Percentiles rank a stretch among this genome's conserved stretches.
Conservation (phyloP, 169 alveolate genomes). For the Eimeria sp. region DNA sequence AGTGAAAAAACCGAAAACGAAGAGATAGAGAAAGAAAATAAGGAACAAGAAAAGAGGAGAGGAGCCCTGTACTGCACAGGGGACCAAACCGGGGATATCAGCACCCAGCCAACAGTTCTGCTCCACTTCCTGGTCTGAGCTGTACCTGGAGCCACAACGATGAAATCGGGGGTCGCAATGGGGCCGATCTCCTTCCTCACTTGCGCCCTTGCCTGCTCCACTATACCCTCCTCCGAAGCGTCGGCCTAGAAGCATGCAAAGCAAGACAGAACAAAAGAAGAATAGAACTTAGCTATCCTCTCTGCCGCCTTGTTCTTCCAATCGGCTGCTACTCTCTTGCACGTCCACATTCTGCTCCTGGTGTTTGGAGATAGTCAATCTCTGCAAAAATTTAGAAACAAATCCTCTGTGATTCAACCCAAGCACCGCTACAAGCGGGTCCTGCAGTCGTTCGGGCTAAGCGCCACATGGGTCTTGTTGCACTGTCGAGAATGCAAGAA, state of each 20-base stretch:
- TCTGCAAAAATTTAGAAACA: too few species aligned
- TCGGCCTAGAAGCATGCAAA: not conserved
- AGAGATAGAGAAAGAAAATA: not conserved
- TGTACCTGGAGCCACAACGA: slow-evolving; percentile 88
- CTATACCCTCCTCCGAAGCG: not conserved
- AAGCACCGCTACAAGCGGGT: too few species aligned
- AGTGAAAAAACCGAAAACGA: not conserved
- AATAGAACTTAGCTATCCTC: not conserved
- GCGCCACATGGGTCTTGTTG: too few species aligned
- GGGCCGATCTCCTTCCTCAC: slow-evolving; percentile 95
- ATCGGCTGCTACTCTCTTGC: too few species aligned
- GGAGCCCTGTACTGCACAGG: not conserved
- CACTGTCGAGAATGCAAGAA: too few species aligned
- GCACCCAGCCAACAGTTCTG: not conserved
- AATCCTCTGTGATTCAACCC: too few species aligned
- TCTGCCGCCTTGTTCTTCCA: not conserved
- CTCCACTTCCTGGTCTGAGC: not conserved
- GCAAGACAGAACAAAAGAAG: not conserved
- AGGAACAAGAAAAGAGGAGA: not conserved
- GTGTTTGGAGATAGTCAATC: too few species aligned
- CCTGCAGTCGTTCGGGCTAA: too few species aligned
- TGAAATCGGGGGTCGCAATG: slow-evolving; percentile 96
- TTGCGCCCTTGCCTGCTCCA: slow-evolving; percentile 19
- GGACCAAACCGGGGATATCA: not conserved
- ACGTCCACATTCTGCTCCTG: too few species aligned